Evolutionary conservation across 495 filamentous ascomycete species (phyloP).

Genomic region (Penicillium alfredii): DNA sequence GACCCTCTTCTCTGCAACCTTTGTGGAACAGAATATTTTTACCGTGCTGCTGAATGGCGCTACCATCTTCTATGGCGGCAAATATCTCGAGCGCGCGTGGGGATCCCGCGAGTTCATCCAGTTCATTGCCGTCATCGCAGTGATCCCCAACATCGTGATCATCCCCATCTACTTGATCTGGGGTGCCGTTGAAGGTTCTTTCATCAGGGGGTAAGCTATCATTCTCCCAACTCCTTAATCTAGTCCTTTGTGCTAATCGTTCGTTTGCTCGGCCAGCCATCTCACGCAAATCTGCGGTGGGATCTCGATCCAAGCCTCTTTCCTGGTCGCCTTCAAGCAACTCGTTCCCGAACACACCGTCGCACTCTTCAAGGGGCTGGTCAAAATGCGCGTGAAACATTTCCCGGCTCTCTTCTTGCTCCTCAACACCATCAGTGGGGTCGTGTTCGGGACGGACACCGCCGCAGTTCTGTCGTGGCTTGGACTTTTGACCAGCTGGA

Average conservation of each 20-base stretch:
- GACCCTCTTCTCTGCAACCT: conserved; percentile 79
- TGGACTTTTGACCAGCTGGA: conserved; percentile 87
- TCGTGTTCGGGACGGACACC: conserved; percentile 81
- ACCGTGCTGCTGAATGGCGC: conserved; percentile 72
- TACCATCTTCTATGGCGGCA: conserved; percentile 87
- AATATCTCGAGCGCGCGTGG: conserved; percentile 96
- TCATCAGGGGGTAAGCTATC: conserved; percentile 58
- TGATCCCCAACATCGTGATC: conserved; percentile 73
- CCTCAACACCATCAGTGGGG: conserved; percentile 66
- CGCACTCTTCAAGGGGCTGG: conserved; percentile 74
- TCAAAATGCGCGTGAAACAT: conserved; percentile 88
- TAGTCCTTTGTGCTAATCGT: too few species aligned
- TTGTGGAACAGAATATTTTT: conserved; percentile 91
- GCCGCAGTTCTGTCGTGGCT: conserved; percentile 72
- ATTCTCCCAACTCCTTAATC: too few species aligned
- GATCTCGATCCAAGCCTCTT: conserved; percentile 82
- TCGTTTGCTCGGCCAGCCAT: conserved; percentile 44
- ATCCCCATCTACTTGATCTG: conserved; percentile 67
- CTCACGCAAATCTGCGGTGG: conserved; percentile 79
- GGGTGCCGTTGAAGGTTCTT: conserved; percentile 63
- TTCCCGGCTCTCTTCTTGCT: conserved; percentile 88
- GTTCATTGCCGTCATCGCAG: conserved; percentile 70
- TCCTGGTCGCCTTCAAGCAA: conserved; percentile 97
- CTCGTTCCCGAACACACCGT: conserved; percentile 98
- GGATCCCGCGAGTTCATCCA: conserved; percentile 87